Conservation (phyloP, 2,329 filamentous ascomycete genomes). For the Ophiostoma populinum region DNA sequence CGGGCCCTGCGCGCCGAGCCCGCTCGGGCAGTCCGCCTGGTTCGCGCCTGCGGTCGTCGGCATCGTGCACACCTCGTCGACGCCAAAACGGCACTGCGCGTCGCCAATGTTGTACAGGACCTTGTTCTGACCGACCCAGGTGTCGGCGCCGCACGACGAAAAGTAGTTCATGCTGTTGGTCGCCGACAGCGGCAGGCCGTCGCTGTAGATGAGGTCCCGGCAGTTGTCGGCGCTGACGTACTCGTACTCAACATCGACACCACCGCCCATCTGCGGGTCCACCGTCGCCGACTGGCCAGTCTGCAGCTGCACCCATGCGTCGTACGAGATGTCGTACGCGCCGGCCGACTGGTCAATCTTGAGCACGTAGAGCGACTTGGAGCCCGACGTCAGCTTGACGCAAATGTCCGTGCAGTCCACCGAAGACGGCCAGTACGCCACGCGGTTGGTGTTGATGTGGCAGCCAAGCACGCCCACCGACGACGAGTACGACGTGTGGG, state of each 20-base stretch:
- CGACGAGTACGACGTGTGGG: constrained; percentile 38
- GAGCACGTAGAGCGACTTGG: constrained; percentile 37
- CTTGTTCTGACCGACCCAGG: constrained; percentile 35
- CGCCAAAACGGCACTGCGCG: constrained; percentile 29
- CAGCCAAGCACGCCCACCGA: constrained; percentile 41
- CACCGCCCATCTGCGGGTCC: constrained; percentile 30
- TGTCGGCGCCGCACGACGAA: constrained; percentile 25
- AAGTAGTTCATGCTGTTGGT: constrained; percentile 40
- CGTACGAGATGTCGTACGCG: constrained; percentile 40
- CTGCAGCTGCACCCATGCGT: constrained; percentile 42
- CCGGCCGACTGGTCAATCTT: constrained; percentile 37
- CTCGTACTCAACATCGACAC: constrained; percentile 32
- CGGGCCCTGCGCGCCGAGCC: constrained; percentile 22
- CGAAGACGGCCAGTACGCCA: constrained; percentile 40
- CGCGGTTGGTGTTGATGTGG: constrained; percentile 41
- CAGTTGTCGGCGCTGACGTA: constrained; percentile 30
- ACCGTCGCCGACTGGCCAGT: constrained; percentile 30
- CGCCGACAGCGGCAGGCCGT: constrained; percentile 33
- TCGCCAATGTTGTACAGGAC: constrained; percentile 36
- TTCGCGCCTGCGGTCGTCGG: constrained; percentile 20
- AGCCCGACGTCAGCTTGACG: constrained; percentile 31
- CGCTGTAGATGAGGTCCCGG: constrained; percentile 29
- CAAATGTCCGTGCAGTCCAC: constrained; percentile 40
- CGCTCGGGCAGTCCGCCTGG: constrained; percentile 32
- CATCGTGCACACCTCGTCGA: constrained; percentile 32